Base-by-base conservation (phyloP, 2,329 filamentous ascomycete genomes). In the Fusarium sterilihyphosum region DNA sequence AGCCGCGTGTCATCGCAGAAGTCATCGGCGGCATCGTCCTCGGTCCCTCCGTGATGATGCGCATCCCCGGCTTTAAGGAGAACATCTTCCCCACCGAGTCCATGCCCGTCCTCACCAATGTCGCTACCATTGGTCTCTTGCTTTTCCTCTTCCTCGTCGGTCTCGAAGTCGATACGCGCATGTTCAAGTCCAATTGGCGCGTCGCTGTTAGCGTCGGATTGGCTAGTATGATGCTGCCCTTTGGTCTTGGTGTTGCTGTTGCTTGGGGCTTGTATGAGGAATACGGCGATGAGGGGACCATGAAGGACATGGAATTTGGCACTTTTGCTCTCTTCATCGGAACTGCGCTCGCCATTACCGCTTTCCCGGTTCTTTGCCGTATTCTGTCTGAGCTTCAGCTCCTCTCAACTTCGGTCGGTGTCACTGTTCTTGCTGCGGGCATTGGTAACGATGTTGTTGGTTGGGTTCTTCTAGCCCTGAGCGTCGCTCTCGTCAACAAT, bases 301-400 rank as follows among this genome's bases (percentile, higher is more conserved):
- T 83, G 29, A 73, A 82, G 22, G 79, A 82, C 41, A 86, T 89
- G 67, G 78, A 81, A 26, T 90, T 90, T 68, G 86, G 86, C 56
- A 84, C 87, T 17, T 90, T 94, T 54, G 86, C 86, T 70, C 83
- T 89, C 35, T 98, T 98, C 80, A 93, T 98, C 73, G 96, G 95
- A 82, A 95, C 97, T 61, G 96, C 96, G 2, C 92, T 98, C 83
- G 93, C 95, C 35, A 98, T 98, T 77, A 98, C 96, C 3, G 94
- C 90, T 14, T 92, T 98, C 78, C 96, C 96, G 0, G 96, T 98
- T 1, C 89, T 98, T 18, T 98, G 96, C 80, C 93, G 96, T 81
- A 98, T 98, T 75, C 85, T 98, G 74, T 96, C 94, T 0, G 95
- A 98, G 82, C 86, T 98, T 61, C 96, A 98, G 78, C 86, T 98